Evolutionary conservation across 2,329 filamentous ascomycete genomes (phyloP), one percentile per base, ranked within the genome.

Genomic region (Dactylellina cionopaga): DNA sequence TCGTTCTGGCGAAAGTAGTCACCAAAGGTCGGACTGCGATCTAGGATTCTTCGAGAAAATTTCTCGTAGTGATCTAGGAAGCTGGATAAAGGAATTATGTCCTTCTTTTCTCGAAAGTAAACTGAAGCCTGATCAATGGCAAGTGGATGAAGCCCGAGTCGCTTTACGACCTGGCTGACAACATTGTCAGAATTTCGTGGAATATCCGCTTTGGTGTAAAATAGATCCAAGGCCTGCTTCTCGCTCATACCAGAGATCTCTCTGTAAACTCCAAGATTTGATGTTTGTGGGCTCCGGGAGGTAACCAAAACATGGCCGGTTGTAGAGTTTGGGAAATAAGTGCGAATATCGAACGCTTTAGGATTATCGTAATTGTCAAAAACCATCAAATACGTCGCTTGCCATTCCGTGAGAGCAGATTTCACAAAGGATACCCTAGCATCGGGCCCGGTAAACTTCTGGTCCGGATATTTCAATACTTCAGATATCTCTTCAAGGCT

Each of bases 301-400:
- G 47, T 54, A 22, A 54, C 22, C 2, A 54, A 10, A 19, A 54
- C 37, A 37, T 54, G 27, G 4, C 47, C 47, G 5, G 47, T 5
- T 4, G 15, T 7, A 9, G 47, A 54, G n/a, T 4, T 54, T n/a
- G 47, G 47, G 27, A 54, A 37, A n/a, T 35, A 54, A 9, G 7
- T 5, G 2, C 47, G 47, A 22, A 54, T 37, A 54, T 54, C 47
- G 19, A 5, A 54, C 3, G 22, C 46, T 7, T 33, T 24, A 15
- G 47, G 27, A 10, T 35, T 35, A 27, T 54, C 47, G 29, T 54
- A 54, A 22, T 37, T 37, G 22, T 54, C 47, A 24, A 35, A 54
- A 5, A 54, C n/a, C 10, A 54, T 19, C 11, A 54, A 24, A 6
- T 15, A 54, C 11, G 3, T 24, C 3, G 9, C 47, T 2, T 10